These are phyloP conservation scores for Lachancea nothofagi DNA, from an alignment of 805 yeast genomes.

Conservation along the genomic window DNA sequence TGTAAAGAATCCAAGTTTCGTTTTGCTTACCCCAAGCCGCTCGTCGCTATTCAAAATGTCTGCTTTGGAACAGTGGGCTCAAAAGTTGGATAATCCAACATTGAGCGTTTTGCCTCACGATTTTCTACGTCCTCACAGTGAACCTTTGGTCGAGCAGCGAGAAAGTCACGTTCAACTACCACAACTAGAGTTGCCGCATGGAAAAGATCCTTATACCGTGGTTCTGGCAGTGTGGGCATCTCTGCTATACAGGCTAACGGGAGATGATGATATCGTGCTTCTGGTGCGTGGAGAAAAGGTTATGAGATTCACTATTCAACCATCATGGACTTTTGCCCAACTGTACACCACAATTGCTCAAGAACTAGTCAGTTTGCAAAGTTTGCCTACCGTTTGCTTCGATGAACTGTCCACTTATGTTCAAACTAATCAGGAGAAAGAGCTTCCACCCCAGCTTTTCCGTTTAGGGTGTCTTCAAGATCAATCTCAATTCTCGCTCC, in stretches of 20 bases:
- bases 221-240: conserved; percentile 65
- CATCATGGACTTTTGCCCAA: conserved; percentile 48
- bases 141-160: conserved; percentile 60
- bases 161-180: conserved; percentile 33
- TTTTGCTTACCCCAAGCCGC: too few relatives aligned
- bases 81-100: conserved; percentile 69
- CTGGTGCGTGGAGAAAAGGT: conserved; percentile 47
- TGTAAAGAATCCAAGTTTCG: too few relatives aligned
- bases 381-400: conserved; percentile 37
- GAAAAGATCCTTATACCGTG: conserved; percentile 38
- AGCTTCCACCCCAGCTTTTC: conserved; percentile 58
- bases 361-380: conserved; percentile 35
- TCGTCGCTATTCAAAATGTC: background rate
- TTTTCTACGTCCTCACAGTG: conserved; percentile 68
- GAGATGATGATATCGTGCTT: conserved; percentile 89
- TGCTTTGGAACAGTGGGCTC: conserved; percentile 51
- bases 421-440: conserved; percentile 44
- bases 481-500: conserved; percentile 35
- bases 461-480: conserved; percentile 39
- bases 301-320: conserved; percentile 55
- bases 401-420: conserved; percentile 51
- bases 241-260: conserved; percentile 73
- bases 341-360: conserved; percentile 41
- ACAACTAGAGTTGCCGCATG: conserved; percentile 27
- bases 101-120: conserved; percentile 86